Evolutionary conservation across 257 asterid genomes (phyloP).

Genomic region (Plantago elongata): DNA sequence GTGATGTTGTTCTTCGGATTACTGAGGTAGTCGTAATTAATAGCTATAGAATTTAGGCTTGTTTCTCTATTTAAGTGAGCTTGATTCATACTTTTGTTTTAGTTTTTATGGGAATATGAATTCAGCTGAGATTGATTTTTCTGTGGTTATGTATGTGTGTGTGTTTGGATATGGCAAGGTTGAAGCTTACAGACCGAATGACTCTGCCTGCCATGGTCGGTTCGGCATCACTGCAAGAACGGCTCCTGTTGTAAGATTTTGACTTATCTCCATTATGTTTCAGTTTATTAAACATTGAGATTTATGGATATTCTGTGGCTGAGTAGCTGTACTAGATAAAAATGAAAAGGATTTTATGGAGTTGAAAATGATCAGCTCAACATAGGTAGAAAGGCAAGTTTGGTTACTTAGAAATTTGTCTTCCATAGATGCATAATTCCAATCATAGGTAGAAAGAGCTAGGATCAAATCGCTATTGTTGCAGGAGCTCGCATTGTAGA

Average conservation of each 20-base stretch:
- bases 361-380: too few relatives aligned
- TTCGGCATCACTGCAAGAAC: constrained; percentile 91
- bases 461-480: too few relatives aligned
- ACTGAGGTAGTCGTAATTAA: constrained; percentile 50
- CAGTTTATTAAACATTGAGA: background rate
- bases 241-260: constrained; percentile 72
- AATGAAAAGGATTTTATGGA: too few relatives aligned
- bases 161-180: constrained; percentile 44
- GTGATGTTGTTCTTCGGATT: constrained; percentile 79
- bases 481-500: too few relatives aligned
- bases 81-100: background rate
- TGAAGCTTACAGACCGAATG: constrained; percentile 92
- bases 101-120: too few relatives aligned
- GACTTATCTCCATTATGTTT: constrained; percentile 5
- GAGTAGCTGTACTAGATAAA: too few relatives aligned
- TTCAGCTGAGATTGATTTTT: constrained; percentile 8
- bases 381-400: too few relatives aligned
- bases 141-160: constrained; percentile 2
- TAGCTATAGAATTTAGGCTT: background rate
- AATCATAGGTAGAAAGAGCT: too few relatives aligned
- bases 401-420: too few relatives aligned
- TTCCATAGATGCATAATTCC: too few relatives aligned
- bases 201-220: constrained; percentile 94
- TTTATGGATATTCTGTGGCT: too few relatives aligned
- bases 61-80: background rate